Conservation (phyloP, 306 rosid species). For the Castanopsis chinensis region DNA sequence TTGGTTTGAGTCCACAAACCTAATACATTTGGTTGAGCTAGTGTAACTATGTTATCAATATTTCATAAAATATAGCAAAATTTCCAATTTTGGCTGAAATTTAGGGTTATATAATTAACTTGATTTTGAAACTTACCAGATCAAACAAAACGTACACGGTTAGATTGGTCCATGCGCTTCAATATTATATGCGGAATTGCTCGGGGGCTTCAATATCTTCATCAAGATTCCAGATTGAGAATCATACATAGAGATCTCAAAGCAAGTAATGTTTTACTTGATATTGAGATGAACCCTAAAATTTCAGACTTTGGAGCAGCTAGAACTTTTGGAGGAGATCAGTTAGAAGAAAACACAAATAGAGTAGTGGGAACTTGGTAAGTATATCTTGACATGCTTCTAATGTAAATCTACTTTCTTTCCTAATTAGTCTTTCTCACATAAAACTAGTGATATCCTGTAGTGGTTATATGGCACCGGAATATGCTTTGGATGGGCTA, state of each 20-base stretch:
- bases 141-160: conserved; percentile 1
- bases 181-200: conserved; percentile 53
- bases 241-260: conserved; percentile 58
- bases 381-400: background rate
- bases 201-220: conserved; percentile 54
- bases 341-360: conserved; percentile 34
- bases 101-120: background rate
- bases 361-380: conserved; percentile 57
- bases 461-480: conserved; percentile 67
- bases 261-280: conserved; percentile 52
- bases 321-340: conserved; percentile 41
- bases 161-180: conserved; percentile 41
- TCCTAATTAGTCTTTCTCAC: background rate
- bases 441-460: background rate
- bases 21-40: background rate
- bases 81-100: background rate
- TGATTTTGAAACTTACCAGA: conserved; percentile 18
- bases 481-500: conserved; percentile 46
- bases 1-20: conserved; percentile 38
- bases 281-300: conserved; percentile 49
- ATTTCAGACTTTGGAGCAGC: conserved; percentile 66
- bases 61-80: too few relatives aligned
- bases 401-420: too few relatives aligned
- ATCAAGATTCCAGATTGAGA: conserved; percentile 55
- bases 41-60: background rate